Percentiles rank a stretch among this genome's conserved stretches.
phyloP scores from a whole-genome alignment of 2,329 filamentous ascomycete genomes.

The Lecanicillium sp. region DNA sequence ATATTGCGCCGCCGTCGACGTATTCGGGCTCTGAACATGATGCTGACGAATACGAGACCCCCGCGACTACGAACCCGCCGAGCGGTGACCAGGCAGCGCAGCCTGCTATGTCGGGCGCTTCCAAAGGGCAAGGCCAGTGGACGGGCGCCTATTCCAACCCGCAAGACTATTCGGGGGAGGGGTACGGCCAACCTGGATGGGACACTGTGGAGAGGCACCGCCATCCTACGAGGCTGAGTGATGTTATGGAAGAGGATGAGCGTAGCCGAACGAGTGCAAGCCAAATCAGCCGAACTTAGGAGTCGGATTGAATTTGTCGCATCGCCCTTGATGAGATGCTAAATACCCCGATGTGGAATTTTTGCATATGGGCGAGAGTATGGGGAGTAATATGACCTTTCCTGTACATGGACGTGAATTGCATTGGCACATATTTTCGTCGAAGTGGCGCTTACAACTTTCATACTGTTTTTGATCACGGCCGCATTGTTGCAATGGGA shows the following conservation, averaged over 20 bases:
- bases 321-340: too few species aligned
- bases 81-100: constrained; percentile 25
- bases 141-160: constrained; percentile 30
- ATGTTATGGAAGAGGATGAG: constrained; percentile 81
- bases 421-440: too few species aligned
- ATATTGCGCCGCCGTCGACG: constrained; percentile 36
- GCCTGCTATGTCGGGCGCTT: constrained; percentile 18
- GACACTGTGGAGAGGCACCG: constrained; percentile 72
- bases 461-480: too few species aligned
- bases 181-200: constrained; percentile 63
- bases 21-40: constrained; percentile 41
- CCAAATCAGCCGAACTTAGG: constrained; percentile 40
- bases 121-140: constrained; percentile 24
- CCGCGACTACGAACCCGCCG: constrained; percentile 33
- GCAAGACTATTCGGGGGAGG: constrained; percentile 58
- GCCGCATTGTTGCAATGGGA: too few species aligned
- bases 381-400: too few species aligned
- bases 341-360: too few species aligned
- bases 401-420: too few species aligned
- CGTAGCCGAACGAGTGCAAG: constrained; percentile 66
- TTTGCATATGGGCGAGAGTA: too few species aligned
- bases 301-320: constrained; percentile 4
- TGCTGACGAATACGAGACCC: constrained; percentile 50
- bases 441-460: too few species aligned
- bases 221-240: constrained; percentile 80